phyloP scores from a whole-genome alignment of 1,284 basidiomycete species.

The Stereum hirsutum region DNA sequence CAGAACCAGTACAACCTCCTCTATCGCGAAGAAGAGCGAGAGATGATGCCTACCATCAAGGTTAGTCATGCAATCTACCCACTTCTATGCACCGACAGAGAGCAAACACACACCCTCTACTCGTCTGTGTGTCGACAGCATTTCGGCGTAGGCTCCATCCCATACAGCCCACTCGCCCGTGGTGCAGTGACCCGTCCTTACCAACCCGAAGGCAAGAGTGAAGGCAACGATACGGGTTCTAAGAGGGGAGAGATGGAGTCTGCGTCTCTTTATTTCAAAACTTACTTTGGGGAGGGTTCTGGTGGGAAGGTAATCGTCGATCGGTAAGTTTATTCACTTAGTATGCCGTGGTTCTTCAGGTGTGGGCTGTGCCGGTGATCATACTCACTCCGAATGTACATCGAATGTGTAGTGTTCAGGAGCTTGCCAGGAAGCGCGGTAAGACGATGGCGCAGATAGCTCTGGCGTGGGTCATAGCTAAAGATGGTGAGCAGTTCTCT shows the following conservation, averaged over 20 bases:
- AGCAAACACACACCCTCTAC: not conserved
- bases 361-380: not conserved
- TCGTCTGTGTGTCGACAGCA: no score
- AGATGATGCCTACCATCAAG: constrained; percentile 32
- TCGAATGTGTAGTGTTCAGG: constrained; percentile 21
- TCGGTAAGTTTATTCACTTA: constrained; percentile 1
- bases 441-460: constrained; percentile 28
- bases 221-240: no score
- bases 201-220: no score
- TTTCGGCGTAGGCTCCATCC: constrained; percentile 17
- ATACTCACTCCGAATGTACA: not conserved
- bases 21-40: constrained; percentile 41
- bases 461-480: constrained; percentile 25
- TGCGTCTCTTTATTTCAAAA: no score
- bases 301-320: constrained; percentile 1
- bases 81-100: not conserved
- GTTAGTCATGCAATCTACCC: no score
- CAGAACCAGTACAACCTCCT: constrained; percentile 34
- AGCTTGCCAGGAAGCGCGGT: constrained; percentile 23
- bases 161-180: constrained; percentile 29
- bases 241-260: no score
- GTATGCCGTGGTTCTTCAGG: no score
- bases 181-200: constrained; percentile 25
- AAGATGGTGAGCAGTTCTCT: constrained; percentile 10
- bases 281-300: not conserved